phyloP scores from a whole-genome alignment of 2,329 filamentous ascomycete genomes.

The Scedosporium dehoogii region DNA sequence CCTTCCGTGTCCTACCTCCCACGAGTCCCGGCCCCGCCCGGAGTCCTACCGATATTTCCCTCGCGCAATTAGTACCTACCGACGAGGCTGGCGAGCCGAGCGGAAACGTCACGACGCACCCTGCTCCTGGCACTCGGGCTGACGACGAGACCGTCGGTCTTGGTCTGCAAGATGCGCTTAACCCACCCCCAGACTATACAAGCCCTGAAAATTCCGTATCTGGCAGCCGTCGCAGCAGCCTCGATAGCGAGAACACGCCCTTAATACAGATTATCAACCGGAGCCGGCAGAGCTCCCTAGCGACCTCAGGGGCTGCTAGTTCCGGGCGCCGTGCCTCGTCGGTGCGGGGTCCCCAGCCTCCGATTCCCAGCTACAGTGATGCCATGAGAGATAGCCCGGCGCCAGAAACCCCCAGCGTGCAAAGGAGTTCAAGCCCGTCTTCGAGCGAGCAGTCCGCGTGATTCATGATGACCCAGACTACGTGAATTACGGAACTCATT shows the following conservation, averaged over 20 bases:
- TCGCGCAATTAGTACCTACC: conserved; percentile 68
- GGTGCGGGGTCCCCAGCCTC: conserved; percentile 34
- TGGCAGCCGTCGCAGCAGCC: conserved; percentile 45
- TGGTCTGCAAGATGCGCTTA: conserved; percentile 44
- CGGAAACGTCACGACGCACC: conserved; percentile 14
- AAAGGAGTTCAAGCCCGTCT: conserved; percentile 5
- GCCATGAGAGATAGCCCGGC: conserved; percentile 39
- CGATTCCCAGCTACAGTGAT: conserved; percentile 76
- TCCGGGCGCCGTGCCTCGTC: conserved; percentile 3
- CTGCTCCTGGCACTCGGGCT: neutral
- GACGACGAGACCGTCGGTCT: conserved; percentile 29
- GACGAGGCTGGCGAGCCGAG: conserved; percentile 67
- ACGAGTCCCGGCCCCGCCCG: conserved; percentile 82
- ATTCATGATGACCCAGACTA: neutral
- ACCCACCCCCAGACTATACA: conserved; percentile 62
- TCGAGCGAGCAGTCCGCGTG: neutral
- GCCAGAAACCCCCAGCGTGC: conserved; percentile 12
- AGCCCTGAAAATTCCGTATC: conserved; percentile 51
- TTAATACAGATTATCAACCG: conserved; percentile 41
- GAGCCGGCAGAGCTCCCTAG: conserved; percentile 39
- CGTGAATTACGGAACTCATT: neutral
- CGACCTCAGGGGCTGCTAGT: conserved; percentile 18
- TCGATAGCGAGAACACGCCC: conserved; percentile 45
- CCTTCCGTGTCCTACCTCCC: conserved; percentile 63
- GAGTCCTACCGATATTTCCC: conserved; percentile 90